Base-by-base conservation (phyloP, 2,329 filamentous ascomycete genomes). In the Helicocarpus griseus region DNA sequence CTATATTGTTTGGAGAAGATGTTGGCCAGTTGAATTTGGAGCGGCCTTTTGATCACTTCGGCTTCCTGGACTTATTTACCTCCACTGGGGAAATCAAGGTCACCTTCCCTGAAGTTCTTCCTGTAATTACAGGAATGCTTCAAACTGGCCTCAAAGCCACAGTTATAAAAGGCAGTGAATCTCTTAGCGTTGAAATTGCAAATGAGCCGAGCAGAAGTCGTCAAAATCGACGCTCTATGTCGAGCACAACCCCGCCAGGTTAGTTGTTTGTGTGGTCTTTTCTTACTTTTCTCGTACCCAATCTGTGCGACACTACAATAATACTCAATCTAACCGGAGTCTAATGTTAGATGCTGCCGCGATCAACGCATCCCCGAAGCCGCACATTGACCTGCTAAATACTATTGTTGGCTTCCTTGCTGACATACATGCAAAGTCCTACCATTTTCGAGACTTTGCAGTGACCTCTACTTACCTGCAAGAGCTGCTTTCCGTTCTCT, bases 1-100 rank as follows among this genome's bases (percentile, higher is more conserved):
- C 87, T 49, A 86, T 97, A 21, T 69, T 98, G 2, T 95, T 98
- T 62, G 89, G 87, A 0, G 78, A 82, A 39, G 89, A 96, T 62
- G 80, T 94, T 43, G 83, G 82, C 2, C 80, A 80, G 46, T 79
- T 90, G 58, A 80, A 90, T 61, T 80, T 89, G 58, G 81, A 87
- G 48, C 77, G 80, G 57, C 77, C 83, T 24, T 86, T 95, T 59
- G 85, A 91, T 58, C 77, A 87, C 17, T 84, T 81, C 57, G 85
- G 79, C 53, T 76, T 98, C 1, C 69, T 89, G 4, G 82, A 89
- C 43, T 76, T 84, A 1, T 94, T 97, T 62, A 65, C 70, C 5
- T 66, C 70, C 5, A 69, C 73, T 55, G 80, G 78, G 44, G 80
- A 77, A 51, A 74, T 79, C 50, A 82, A 79, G 39, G 79, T 96